Percentiles rank a stretch among this genome's conserved stretches.
Evolutionary conservation across 768 basidiomycete genomes (phyloP).

Genomic region (Chalciporus chontae): DNA sequence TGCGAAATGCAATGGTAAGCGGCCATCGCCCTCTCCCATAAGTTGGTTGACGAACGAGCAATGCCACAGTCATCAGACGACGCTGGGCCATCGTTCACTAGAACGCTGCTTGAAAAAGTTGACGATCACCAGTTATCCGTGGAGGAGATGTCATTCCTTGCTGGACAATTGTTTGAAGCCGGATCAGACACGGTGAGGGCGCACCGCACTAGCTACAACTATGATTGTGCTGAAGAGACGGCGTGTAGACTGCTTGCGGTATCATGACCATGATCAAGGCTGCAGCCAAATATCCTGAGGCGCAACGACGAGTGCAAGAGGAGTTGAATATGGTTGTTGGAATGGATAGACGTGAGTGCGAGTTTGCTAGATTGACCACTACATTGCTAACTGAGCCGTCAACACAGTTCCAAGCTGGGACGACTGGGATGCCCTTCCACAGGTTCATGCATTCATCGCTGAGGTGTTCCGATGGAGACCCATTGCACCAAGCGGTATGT

Average conservation of each 20-base stretch:
- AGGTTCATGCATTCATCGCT: constrained; percentile 32
- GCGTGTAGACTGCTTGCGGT: constrained; percentile 41
- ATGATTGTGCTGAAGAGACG: neutral
- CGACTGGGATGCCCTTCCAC: constrained; percentile 29
- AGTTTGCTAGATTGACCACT: neutral
- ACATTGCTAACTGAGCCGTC: neutral
- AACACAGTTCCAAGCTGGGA: constrained; percentile 32
- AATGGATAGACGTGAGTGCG: constrained; percentile 19
- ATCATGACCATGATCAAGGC: constrained; percentile 50
- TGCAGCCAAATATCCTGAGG: constrained; percentile 46
- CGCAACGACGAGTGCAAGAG: constrained; percentile 44
- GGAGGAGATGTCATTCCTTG: constrained; percentile 53
- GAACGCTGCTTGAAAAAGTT: constrained; percentile 54
- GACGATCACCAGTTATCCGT: constrained; percentile 44
- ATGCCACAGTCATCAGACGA: constrained; percentile 16
- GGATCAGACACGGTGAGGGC: constrained; percentile 48
- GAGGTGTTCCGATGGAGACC: constrained; percentile 36
- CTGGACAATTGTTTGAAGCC: constrained; percentile 58
- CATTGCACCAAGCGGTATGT: constrained; percentile 26
- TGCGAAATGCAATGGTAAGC: constrained; percentile 32
- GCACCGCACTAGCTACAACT: no score
- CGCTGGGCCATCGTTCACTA: constrained; percentile 45
- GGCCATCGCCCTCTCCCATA: neutral
- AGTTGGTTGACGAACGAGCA: neutral
- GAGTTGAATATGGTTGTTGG: constrained; percentile 51